Evolutionary conservation across 306 rosid species (phyloP).

Genomic region (Trichosanthes truncata): DNA sequence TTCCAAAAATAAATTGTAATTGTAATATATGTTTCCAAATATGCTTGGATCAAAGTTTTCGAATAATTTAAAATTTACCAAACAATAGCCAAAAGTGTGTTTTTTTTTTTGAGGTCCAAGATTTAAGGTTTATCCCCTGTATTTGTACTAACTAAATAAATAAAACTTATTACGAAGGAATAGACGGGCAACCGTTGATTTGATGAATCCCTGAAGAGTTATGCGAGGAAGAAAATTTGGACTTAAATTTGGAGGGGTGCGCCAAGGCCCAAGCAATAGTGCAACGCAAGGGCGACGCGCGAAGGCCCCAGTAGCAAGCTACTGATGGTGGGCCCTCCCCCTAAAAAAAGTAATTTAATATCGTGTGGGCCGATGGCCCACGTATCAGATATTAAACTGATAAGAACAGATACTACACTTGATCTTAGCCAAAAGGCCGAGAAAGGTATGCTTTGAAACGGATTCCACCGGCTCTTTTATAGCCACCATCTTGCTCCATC

Average conservation of each 20-base stretch:
- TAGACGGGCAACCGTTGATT: too few species aligned
- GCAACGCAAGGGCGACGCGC: neutral
- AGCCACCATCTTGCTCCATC: neutral
- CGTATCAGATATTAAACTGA: neutral
- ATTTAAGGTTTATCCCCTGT: too few species aligned
- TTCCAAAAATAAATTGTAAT: too few species aligned
- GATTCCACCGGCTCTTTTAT: neutral
- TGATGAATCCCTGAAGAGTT: too few species aligned
- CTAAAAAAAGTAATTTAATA: neutral
- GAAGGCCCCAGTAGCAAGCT: neutral
- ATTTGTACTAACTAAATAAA: too few species aligned
- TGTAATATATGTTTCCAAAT: too few species aligned
- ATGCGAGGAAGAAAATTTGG: too few species aligned
- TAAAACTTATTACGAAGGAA: too few species aligned
- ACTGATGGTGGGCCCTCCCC: neutral
- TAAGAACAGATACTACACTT: slow-evolving; percentile 4
- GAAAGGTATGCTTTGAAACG: neutral
- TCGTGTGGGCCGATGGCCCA: neutral
- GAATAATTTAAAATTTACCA: too few species aligned
- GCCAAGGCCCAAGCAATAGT: neutral
- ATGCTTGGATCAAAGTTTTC: too few species aligned
- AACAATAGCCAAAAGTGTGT: too few species aligned
- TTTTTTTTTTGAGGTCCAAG: too few species aligned
- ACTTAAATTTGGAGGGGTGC: neutral
- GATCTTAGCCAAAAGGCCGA: slow-evolving; percentile 7